Evolutionary conservation across 176 grass and related monocot genomes (phyloP).

Genomic region (Aegilops speltoides): DNA sequence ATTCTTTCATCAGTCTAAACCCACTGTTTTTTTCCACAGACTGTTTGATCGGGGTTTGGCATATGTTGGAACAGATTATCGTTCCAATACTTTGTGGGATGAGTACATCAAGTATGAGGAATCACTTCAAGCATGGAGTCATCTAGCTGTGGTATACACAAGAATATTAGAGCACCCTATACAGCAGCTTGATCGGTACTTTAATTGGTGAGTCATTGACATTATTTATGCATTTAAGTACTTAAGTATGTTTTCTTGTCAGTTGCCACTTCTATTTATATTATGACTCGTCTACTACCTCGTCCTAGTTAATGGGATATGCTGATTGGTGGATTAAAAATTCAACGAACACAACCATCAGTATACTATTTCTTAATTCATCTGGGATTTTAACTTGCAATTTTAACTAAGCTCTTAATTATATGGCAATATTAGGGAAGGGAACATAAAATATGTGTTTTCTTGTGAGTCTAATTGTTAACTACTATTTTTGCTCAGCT

Average conservation of each 20-base stretch:
- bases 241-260: background rate
- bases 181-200: slow-evolving; percentile 96
- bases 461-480: slow-evolving; percentile 21
- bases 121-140: slow-evolving; percentile 91
- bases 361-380: background rate
- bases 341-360: background rate
- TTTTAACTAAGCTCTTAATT: background rate
- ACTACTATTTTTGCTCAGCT: slow-evolving; percentile 46
- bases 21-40: slow-evolving; percentile 43
- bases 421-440: background rate
- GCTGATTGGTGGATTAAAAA: background rate
- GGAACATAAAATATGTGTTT: background rate
- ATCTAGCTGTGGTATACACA: slow-evolving; percentile 90
- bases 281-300: background rate
- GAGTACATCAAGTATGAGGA: slow-evolving; percentile 99
- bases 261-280: background rate
- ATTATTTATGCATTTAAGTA: background rate
- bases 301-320: background rate
- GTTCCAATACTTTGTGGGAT: slow-evolving; percentile 89
- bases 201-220: slow-evolving; percentile 63
- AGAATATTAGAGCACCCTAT: slow-evolving; percentile 92
- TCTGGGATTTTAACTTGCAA: background rate
- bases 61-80: slow-evolving; percentile 97
- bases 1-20: background rate
- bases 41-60: slow-evolving; percentile 92